A percentile compares a stretch with the other conserved stretches of the same genome.
These are phyloP conservation scores for Thoreauomyces humboldtii DNA, from an alignment of 192 early-diverging fungal genomes.

Conservation along the genomic window DNA sequence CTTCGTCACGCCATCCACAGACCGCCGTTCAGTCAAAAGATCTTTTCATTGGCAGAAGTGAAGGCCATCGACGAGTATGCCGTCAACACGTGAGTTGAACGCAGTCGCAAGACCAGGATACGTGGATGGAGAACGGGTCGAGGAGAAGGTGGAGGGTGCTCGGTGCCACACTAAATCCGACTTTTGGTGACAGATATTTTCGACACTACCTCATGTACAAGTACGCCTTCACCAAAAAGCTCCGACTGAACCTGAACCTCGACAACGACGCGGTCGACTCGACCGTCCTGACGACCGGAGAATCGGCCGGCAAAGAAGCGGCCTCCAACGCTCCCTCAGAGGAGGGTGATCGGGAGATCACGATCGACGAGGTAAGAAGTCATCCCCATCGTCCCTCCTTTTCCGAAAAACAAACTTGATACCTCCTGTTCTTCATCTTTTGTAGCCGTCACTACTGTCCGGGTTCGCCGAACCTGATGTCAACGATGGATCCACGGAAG, in stretches of 20 bases:
- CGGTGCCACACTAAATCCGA: too few species aligned
- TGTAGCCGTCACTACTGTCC: too few species aligned
- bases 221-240: constrained; percentile 57
- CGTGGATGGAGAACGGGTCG: too few species aligned
- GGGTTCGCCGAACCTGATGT: too few species aligned
- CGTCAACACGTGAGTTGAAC: constrained; percentile 39
- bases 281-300: too few species aligned
- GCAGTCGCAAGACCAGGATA: too few species aligned
- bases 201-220: constrained; percentile 61
- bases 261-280: constrained; percentile 31
- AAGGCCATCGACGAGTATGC: constrained; percentile 47
- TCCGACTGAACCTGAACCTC: constrained; percentile 46
- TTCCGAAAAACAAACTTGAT: not conserved
- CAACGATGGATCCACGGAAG: too few species aligned
- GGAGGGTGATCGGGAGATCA: too few species aligned
- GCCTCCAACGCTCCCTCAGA: too few species aligned
- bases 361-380: too few species aligned
- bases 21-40: constrained; percentile 46
- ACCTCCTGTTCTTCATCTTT: not conserved
- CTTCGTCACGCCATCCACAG: constrained; percentile 8
- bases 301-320: too few species aligned
- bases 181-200: constrained; percentile 46
- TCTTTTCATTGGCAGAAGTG: constrained; percentile 47
- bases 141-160: too few species aligned
- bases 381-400: not conserved